A percentile compares a stretch with the other conserved stretches of the same genome.
Evolutionary conservation across 352 stramenopile genomes (phyloP).

Genomic region (Phytophthora foliorum): DNA sequence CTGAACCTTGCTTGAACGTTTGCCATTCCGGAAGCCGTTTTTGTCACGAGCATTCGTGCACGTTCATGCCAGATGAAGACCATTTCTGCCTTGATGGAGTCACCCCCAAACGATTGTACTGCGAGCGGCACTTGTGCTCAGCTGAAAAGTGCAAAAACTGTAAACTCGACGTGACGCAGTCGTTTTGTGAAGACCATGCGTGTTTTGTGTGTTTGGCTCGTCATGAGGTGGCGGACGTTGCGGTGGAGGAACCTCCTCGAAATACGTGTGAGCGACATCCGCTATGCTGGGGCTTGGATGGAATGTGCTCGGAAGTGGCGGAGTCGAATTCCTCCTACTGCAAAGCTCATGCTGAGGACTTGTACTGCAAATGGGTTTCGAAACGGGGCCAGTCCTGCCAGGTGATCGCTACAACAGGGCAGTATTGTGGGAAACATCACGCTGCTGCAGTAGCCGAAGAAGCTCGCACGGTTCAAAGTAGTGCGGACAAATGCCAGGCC

Average conservation of each 20-base stretch:
- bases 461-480: not conserved
- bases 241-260: conserved; percentile 53
- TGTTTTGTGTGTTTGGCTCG: conserved; percentile 68
- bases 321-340: conserved; percentile 53
- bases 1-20: conserved; percentile 46
- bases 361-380: conserved; percentile 49
- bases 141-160: conserved; percentile 48
- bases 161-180: conserved; percentile 37
- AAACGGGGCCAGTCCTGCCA: conserved; percentile 39
- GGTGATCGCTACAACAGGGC: conserved; percentile 34
- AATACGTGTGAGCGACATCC: conserved; percentile 62
- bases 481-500: conserved; percentile 35
- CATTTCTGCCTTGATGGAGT: conserved; percentile 41
- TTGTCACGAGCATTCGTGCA: conserved; percentile 51
- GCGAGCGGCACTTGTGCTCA: conserved; percentile 53
- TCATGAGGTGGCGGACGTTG: conserved; percentile 24
- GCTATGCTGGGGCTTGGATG: conserved; percentile 56
- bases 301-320: conserved; percentile 52
- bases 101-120: conserved; percentile 48
- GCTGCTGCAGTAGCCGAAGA: not conserved
- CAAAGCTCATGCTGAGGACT: conserved; percentile 36
- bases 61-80: conserved; percentile 29
- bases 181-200: conserved; percentile 59
- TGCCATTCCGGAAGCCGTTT: conserved; percentile 33
- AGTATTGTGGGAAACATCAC: conserved; percentile 51